Base-by-base conservation (phyloP, 2,329 filamentous ascomycete genomes). In the Phyllosticta capitalensis region DNA sequence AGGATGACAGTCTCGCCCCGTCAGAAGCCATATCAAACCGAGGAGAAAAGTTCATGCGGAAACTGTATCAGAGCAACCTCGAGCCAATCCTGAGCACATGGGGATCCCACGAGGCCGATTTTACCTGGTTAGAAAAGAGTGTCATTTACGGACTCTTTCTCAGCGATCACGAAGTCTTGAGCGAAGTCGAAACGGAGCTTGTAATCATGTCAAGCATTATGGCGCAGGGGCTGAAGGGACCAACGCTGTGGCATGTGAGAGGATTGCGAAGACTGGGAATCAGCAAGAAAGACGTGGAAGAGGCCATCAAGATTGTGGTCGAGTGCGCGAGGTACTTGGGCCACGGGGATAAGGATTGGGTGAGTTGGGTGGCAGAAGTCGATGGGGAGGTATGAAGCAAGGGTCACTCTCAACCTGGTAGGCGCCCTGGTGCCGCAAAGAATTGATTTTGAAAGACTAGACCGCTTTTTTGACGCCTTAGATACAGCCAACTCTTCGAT, bases 131-230 rank as follows among this genome's bases (percentile, higher is more conserved):
- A 6, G 78, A 75, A 19, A 72, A 75, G 19, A 71, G 83, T 57
- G 83, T 85, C 61, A 83, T 79, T 0, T 84, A 84, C 61, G 82
- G 82, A 0, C 70, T 84, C 10, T 84, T 80, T 63, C 75, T 85
- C 0, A 79, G 78, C 9, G 81, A 84, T 66, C 78, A 81, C 24
- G 76, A 74, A 63, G 78, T 84, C 9, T 68, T 84, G 3, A 77
- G 78, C 19, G 78, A 79, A 9, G 61, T 81, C 3, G 81, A 83
- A 54, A 83, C 82, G 1, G 78, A 84, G 64, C 68, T 84, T 9
- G 76, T 81, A 0, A 79, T 81, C 1, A 68, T 83, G 2, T 70
- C 75, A 2, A 79, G 76, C 1, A 83, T 85, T 59, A 81, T 83
- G 78, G 80, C 79, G 5, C 82, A 84, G 65, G 83, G 84, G 60